These are phyloP conservation scores for Phlyctochytrium arcticum DNA, from an alignment of 192 early-diverging fungal genomes.

Conservation along the genomic window DNA sequence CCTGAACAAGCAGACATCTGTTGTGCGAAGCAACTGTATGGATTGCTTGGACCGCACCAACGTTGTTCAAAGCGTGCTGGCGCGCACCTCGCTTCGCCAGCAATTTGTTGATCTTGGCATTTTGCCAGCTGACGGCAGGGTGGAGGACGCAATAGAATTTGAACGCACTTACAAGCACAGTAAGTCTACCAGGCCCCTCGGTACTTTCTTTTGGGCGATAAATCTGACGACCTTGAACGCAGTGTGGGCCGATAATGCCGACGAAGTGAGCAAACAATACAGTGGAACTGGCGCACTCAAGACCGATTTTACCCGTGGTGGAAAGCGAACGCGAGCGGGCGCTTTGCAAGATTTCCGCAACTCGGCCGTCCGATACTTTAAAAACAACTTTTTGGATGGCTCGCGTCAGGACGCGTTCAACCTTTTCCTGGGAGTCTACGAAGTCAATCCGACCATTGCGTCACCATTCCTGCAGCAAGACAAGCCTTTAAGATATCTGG, in stretches of 20 bases:
- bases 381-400: constrained; percentile 96
- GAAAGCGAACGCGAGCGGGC: constrained; percentile 79
- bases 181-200: too few species aligned
- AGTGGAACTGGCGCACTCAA: constrained; percentile 97
- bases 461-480: constrained; percentile 22
- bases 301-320: constrained; percentile 96
- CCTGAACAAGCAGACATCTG: constrained; percentile 61
- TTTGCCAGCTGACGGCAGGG: constrained; percentile 52
- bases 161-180: constrained; percentile 76
- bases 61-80: constrained; percentile 92
- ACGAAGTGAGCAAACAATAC: constrained; percentile 85
- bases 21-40: constrained; percentile 97
- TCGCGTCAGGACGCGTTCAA: constrained; percentile 85
- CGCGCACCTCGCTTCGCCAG: constrained; percentile 62
- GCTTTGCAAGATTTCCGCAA: constrained; percentile 78
- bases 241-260: constrained; percentile 99
- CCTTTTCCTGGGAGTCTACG: constrained; percentile 71
- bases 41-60: constrained; percentile 99
- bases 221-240: too few species aligned
- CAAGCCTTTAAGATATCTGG: constrained; percentile 14
- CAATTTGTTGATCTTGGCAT: constrained; percentile 71
- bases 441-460: constrained; percentile 27
- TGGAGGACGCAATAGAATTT: constrained; percentile 64
- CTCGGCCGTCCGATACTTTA: constrained; percentile 79
- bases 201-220: too few species aligned